A percentile compares a stretch with the other conserved stretches of the same genome.
Conservation (phyloP, 192 early-diverging fungal genomes). For the Mortierella alpina region DNA sequence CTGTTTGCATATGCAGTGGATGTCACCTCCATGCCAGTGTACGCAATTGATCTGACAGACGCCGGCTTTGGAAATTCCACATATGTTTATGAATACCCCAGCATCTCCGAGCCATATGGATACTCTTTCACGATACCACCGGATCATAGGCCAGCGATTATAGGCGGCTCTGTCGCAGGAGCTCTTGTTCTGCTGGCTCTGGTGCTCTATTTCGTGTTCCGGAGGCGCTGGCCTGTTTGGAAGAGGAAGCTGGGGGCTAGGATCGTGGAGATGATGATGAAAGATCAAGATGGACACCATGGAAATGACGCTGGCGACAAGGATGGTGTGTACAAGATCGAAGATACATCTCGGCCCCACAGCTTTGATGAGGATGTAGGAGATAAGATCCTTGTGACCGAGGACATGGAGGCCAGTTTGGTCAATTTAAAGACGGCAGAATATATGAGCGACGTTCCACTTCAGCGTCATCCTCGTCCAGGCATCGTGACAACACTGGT, state of each 20-base stretch:
- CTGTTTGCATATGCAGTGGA: background rate
- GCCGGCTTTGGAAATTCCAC: background rate
- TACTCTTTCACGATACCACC: too few relatives aligned
- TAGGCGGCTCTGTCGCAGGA: conserved; percentile 27
- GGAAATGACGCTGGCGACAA: background rate
- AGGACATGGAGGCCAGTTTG: conserved; percentile 15
- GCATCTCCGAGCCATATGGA: conserved; percentile 22
- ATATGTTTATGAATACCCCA: background rate
- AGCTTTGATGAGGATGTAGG: conserved; percentile 4
- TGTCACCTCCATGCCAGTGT: too few relatives aligned
- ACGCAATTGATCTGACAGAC: background rate
- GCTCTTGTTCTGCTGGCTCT: background rate
- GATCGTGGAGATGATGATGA: conserved; percentile 10
- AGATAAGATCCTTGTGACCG: conserved; percentile 28
- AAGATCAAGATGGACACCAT: conserved; percentile 6
- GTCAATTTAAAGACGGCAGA: conserved; percentile 2
- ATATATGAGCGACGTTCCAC: conserved; percentile 13
- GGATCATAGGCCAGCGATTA: conserved; percentile 7
- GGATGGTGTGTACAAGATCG: conserved; percentile 14
- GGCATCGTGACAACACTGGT: background rate
- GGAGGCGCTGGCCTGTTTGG: conserved; percentile 23
- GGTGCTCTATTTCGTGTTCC: background rate
- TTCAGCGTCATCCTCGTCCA: conserved; percentile 23
- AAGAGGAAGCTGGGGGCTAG: conserved; percentile 2
- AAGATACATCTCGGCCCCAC: background rate